Evolutionary conservation across 495 filamentous ascomycete genomes (phyloP), one percentile per base, ranked within the genome.

Genomic region (Aspergillus avenaceus): DNA sequence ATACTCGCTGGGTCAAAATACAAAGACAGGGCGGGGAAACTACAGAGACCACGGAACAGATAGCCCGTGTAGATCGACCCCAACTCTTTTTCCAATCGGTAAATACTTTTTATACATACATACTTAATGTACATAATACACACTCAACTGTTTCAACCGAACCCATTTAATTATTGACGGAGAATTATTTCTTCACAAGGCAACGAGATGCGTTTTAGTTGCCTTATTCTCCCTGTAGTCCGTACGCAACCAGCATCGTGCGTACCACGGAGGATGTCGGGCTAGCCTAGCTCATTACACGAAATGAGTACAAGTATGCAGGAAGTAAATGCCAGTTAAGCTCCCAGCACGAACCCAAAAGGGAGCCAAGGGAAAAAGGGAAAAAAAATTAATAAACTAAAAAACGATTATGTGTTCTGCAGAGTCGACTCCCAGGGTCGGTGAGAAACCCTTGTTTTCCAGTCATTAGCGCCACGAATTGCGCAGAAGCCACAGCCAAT

Each of bases 401-500:
- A n/a, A n/a, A n/a, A 31, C n/a, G 14, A 52, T 27, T 13, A 41
- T 29, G 52, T 49, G 41, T 43, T 44, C 46, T 42, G 46, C 23
- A 23, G 32, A 28, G n/a, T n/a, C 45, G 18, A 9, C 19, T 28
- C 13, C 23, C 9, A 26, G 36, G 41, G 58, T 61, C 58, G 58
- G 58, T 61, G 58, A 57, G 43, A 22, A 55, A 40, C 24, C 34
- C 26, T 28, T 22, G 24, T 40, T 26, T 22, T 37, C 34, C 34
- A 48, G 14, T 28, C 16, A 12, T 24, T 41, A 49, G 58, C 48
- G 58, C 58, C 58, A 61, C 58, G 51, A 40, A 32, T 23, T 13
- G 9, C 13, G 36, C 43, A 29, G 34, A 29, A 61, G 54, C 54
- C 58, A 61, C 58, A 58, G 26, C 13, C 24, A 28, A 26, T 8